A percentile compares a stretch with the other conserved stretches of the same genome.
phyloP scores from a whole-genome alignment of 2,329 filamentous ascomycete genomes.

The Samsoniella hepiali region DNA sequence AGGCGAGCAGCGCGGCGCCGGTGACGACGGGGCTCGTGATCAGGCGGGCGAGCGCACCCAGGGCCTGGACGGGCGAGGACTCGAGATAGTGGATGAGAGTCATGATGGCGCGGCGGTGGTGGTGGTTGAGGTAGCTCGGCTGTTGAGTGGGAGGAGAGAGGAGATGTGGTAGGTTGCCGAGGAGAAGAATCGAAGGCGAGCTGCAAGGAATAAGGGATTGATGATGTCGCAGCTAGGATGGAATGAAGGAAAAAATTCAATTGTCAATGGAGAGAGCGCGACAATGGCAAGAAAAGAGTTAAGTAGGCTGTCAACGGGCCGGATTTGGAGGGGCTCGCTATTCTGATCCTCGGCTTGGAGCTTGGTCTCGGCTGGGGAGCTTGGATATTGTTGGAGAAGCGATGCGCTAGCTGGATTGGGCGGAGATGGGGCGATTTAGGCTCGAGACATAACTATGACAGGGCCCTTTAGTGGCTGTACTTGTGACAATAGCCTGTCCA shows the following conservation, averaged over 20 bases:
- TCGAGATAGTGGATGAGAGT: conserved; percentile 17
- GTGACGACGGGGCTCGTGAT: conserved; percentile 22
- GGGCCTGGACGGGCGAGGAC: conserved; percentile 20
- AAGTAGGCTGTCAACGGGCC: neutral
- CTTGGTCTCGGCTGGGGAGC: neutral
- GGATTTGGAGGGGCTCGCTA: conserved; percentile 5
- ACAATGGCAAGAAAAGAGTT: neutral
- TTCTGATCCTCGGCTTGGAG: conserved; percentile 10
- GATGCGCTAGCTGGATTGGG: conserved; percentile 3
- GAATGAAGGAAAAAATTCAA: neutral
- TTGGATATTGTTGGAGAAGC: neutral
- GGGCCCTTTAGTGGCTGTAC: neutral
- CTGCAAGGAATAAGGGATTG: neutral
- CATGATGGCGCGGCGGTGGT: neutral
- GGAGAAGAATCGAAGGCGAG: neutral
- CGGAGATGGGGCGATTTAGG: neutral
- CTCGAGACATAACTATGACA: neutral
- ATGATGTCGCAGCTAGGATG: neutral
- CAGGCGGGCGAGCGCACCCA: conserved; percentile 11
- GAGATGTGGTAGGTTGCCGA: neutral
- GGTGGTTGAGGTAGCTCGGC: neutral
- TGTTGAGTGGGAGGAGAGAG: neutral
- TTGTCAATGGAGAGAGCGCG: neutral
- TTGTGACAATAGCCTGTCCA: neutral
- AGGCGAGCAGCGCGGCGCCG: conserved; percentile 21